Base-by-base conservation (phyloP, 352 stramenopile species). In the Phytophthora hibernalis region DNA sequence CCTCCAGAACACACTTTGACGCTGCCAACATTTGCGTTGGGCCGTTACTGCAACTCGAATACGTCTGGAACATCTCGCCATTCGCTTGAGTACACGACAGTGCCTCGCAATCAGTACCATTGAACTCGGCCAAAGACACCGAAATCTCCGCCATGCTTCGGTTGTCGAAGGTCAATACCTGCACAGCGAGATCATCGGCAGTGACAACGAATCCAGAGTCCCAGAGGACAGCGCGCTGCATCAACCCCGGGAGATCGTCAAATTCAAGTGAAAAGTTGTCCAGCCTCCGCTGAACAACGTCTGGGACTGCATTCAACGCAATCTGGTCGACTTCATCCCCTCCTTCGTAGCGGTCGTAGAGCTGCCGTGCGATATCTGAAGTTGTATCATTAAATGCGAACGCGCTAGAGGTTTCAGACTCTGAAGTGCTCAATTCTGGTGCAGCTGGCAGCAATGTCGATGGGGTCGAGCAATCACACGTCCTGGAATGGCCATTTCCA, bases 221-320 rank as follows among this genome's bases (percentile, higher is more conserved):
- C 73, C 73, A 81, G 0, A 79, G 52, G 6, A 81, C 24, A 16
- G 73, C 69, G 10, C 70, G 70, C 20, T 81, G 73, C 26, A 77
- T 47, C 21, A 72, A 22, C 15, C 65, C 69, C 6, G 67, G 67
- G 8, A 79, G 56, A 7, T 72, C 58, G 15, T 63, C 38, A 37
- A 73, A 79, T 13, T 13, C 30, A 22, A 62, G 7, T 4, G 65
- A 74, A 6, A 61, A 5, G 48, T 54, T 66, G 18, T 65, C 51
- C 8, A 75, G 37, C 12, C 55, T 63, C 0, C n/a, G 11, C 50
- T 44, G 55, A 37, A 75, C 35, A 22, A 13, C 15, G 22, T 28
- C 24, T 18, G 64, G 56, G 9, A 72, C 33, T 5, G 24, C 5
- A 28, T 59, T 28, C 30, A 69, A 49, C 15, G n/a, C 2, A 7